Base-by-base conservation (phyloP, 352 stramenopile species). In the Bremia lactucae region DNA sequence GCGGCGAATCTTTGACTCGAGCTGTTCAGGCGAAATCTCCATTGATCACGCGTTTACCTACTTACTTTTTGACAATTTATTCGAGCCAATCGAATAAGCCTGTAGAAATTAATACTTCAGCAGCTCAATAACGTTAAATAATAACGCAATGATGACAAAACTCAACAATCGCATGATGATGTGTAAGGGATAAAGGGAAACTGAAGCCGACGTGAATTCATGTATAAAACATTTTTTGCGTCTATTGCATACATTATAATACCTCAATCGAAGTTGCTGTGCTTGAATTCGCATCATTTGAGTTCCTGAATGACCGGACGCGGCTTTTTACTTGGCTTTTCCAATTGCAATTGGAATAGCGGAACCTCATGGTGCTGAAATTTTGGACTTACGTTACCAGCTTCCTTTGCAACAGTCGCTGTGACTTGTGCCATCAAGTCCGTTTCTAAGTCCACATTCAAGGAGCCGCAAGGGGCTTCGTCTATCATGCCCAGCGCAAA, bases 401-500 rank as follows among this genome's bases (percentile, higher is more conserved):
- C 21, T 29, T 37, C 43, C 19, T 21, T 31, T 0, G 31, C 36
- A 21, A 61, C 49, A 10, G 50, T 44, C 19, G 56, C 36, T 42
- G 62, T 63, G n/a, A 79, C 53, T 26, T 66, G 38, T 40, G 36
- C 42, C 14, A 65, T 42, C 29, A 28, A 42, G 42, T 35, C 48
- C 4, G 39, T 2, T 22, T 13, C 49, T 41, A n/a, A 50, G 15
- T 53, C 48, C 6, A 42, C 34, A 14, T 57, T 50, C 23, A 72
- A 59, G 24, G 36, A 46, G 39, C 68, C 47, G 21, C 47, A 54
- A 25, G 43, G 42, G 36, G 55, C 43, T 28, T 83, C 61, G 4
- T 79, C 75, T 67, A 87, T 80, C 44, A 74, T 62, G 2, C 73
- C 65, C 7, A 89, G 41, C 18, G 77, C 77, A 60, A 89, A 89